phyloP scores from a whole-genome alignment of 1,139 yeast genomes.

The Hyphopichia wangnamkhiaoensis region DNA sequence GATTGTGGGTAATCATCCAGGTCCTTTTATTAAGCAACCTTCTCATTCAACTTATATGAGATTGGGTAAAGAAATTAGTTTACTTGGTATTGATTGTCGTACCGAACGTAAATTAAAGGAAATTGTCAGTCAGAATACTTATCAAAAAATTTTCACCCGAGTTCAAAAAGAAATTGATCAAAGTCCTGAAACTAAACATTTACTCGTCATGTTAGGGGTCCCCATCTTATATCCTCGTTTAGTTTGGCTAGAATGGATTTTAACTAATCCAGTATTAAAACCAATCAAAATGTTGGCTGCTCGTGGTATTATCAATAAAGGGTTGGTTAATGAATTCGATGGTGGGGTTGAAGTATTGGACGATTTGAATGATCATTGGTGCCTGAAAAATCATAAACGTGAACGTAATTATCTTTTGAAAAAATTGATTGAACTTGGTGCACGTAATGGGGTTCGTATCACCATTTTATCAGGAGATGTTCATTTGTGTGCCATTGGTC shows the following conservation, averaged over 20 bases:
- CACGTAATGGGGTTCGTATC: constrained; percentile 63
- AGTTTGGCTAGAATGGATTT: constrained; percentile 81
- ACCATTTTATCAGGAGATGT: constrained; percentile 93
- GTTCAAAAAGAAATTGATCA: constrained; percentile 52
- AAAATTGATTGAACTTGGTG: constrained; percentile 62
- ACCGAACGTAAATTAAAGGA: constrained; percentile 75
- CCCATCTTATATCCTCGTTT: constrained; percentile 93
- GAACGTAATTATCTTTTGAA: constrained; percentile 70
- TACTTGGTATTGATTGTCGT: constrained; percentile 87
- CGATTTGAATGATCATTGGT: constrained; percentile 96
- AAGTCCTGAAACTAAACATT: constrained; percentile 63
- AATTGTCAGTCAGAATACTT: constrained; percentile 58
- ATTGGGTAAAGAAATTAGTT: constrained; percentile 70
- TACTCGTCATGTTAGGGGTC: constrained; percentile 83
- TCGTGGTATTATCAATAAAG: constrained; percentile 63
- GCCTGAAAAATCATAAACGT: constrained; percentile 76
- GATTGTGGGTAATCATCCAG: constrained; percentile 53
- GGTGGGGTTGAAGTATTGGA: constrained; percentile 89
- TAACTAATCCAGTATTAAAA: constrained; percentile 59
- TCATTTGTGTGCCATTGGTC: constrained; percentile 81
- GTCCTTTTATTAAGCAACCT: constrained; percentile 66
- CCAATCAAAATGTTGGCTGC: constrained; percentile 73
- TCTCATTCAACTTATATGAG: constrained; percentile 71
- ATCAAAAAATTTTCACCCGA: constrained; percentile 61
- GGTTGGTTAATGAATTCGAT: constrained; percentile 85